phyloP scores from a whole-genome alignment of 352 stramenopile species.

The Globisporangium middletonii region DNA sequence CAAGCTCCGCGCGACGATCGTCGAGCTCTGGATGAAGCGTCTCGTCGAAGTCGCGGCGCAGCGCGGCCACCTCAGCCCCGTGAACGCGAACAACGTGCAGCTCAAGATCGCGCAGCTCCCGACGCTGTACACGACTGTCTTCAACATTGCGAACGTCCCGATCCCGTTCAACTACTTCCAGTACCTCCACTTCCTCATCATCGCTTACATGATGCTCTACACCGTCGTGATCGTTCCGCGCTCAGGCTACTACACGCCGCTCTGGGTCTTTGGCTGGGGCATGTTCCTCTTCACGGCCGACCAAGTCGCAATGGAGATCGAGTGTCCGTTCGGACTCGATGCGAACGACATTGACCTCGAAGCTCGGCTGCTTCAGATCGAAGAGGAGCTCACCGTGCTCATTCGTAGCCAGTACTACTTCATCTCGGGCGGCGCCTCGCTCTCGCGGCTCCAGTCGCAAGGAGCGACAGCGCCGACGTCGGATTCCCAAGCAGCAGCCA shows the following conservation, averaged over 20 bases:
- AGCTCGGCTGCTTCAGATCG: constrained; percentile 62
- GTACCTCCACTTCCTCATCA: constrained; percentile 66
- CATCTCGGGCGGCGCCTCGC: constrained; percentile 39
- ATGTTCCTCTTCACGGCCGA: constrained; percentile 81
- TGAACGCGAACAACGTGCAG: constrained; percentile 56
- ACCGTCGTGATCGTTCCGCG: constrained; percentile 78
- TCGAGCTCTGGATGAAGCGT: constrained; percentile 75
- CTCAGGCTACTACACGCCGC: constrained; percentile 62
- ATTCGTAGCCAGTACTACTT: constrained; percentile 82
- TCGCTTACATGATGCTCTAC: constrained; percentile 76
- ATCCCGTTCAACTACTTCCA: constrained; percentile 88
- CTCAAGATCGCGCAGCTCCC: constrained; percentile 61
- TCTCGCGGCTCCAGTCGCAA: constrained; percentile 13
- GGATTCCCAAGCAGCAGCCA: not conserved
- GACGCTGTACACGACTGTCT: constrained; percentile 73
- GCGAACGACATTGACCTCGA: constrained; percentile 82
- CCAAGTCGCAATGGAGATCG: constrained; percentile 80
- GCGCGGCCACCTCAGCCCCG: constrained; percentile 46
- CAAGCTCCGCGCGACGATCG: constrained; percentile 69
- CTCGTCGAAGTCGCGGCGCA: constrained; percentile 61
- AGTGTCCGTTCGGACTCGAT: constrained; percentile 74
- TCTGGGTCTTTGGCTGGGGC: constrained; percentile 80
- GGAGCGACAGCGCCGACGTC: constrained; percentile 4
- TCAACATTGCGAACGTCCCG: constrained; percentile 80
- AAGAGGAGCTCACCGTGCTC: constrained; percentile 76